phyloP scores from a whole-genome alignment of 805 yeast species.

The Suhomyces kilbournensis region DNA sequence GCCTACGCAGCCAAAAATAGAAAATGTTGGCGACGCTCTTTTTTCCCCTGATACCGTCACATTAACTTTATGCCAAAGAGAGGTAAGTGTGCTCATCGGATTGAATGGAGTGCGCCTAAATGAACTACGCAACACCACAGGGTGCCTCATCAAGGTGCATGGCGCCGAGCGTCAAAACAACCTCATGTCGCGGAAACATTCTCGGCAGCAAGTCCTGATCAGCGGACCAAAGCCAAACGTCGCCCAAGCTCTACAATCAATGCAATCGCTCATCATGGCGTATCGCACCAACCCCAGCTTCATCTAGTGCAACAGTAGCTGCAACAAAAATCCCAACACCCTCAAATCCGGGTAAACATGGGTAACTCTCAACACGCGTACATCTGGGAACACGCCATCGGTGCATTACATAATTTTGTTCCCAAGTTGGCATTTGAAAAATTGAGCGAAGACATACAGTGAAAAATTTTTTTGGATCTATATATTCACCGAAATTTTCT shows the following conservation, averaged over 20 bases:
- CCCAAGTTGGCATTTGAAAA: too few relatives aligned
- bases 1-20: too few relatives aligned
- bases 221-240: not conserved
- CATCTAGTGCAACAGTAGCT: not conserved
- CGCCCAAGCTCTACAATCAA: not conserved
- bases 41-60: too few relatives aligned
- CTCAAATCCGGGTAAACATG: slow-evolving; percentile 3
- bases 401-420: not conserved
- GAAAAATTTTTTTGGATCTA: slow-evolving; percentile 14
- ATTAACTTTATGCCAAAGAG: not conserved
- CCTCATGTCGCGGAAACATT: not conserved
- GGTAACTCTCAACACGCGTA: not conserved
- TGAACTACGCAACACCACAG: slow-evolving; percentile 18
- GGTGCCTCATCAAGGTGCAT: slow-evolving; percentile 20
- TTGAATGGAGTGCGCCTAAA: slow-evolving; percentile 21
- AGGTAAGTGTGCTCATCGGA: slow-evolving; percentile 25
- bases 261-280: not conserved
- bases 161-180: not conserved
- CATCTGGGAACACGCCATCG: not conserved
- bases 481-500: slow-evolving; percentile 1
- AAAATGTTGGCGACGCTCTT: too few relatives aligned
- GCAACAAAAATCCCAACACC: too few relatives aligned
- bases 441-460: slow-evolving; percentile 8
- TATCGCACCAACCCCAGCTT: not conserved
- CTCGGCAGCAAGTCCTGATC: not conserved